These are phyloP conservation scores for Geosmithia morbida DNA, from an alignment of 2,329 filamentous ascomycete genomes.

Conservation along the genomic window DNA sequence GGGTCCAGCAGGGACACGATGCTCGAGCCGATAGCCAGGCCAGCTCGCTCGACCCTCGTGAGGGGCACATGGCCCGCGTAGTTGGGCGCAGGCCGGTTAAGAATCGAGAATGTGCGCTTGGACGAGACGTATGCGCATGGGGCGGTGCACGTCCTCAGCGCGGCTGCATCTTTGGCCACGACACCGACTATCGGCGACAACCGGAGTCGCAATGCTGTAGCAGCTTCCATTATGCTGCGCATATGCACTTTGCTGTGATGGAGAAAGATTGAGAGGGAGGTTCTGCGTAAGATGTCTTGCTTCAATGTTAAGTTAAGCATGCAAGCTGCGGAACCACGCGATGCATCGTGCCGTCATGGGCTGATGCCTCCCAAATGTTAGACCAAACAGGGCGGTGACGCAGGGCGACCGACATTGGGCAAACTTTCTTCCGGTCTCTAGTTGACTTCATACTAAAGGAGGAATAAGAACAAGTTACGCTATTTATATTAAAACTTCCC, in stretches of 20 bases:
- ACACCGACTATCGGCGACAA: background rate
- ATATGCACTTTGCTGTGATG: background rate
- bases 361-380: too few species aligned
- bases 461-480: too few species aligned
- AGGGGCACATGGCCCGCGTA: constrained; percentile 91
- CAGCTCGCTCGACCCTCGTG: constrained; percentile 59
- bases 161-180: background rate
- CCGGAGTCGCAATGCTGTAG: background rate
- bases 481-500: too few species aligned
- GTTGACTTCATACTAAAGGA: too few species aligned
- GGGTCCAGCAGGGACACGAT: constrained; percentile 57
- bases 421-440: too few species aligned
- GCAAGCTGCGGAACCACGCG: too few species aligned
- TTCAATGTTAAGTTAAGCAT: too few species aligned
- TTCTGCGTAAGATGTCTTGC: too few species aligned
- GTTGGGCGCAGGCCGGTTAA: constrained; percentile 72
- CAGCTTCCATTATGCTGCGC: background rate
- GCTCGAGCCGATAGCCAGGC: constrained; percentile 52
- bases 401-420: too few species aligned
- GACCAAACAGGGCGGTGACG: too few species aligned
- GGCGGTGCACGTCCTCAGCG: background rate
- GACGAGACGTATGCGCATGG: constrained; percentile 1
- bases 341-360: too few species aligned
- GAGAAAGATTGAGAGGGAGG: background rate
- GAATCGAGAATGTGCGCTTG: constrained; percentile 51